phyloP scores from a whole-genome alignment of 352 stramenopile genomes.

The Elongisporangium undulatum region DNA sequence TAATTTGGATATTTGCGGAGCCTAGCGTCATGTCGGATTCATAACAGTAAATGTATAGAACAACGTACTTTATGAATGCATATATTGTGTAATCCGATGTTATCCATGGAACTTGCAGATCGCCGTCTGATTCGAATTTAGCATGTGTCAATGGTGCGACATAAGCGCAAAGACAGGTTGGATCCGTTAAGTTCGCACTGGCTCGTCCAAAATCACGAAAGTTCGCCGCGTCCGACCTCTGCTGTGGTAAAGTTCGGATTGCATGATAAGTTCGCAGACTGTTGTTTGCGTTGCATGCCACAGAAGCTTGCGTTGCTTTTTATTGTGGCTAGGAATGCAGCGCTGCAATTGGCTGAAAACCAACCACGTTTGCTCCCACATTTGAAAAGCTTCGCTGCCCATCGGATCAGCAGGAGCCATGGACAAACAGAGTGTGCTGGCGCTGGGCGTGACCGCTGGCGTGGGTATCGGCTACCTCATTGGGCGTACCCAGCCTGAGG shows the following conservation, averaged over 20 bases:
- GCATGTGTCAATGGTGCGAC: conserved; percentile 7
- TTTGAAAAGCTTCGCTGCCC: not conserved
- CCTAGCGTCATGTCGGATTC: not conserved
- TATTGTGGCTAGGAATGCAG: not conserved
- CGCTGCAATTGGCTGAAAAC: not conserved
- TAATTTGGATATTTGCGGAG: not conserved
- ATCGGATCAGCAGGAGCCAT: conserved; percentile 13
- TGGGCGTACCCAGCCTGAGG: conserved; percentile 36
- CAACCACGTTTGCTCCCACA: not conserved
- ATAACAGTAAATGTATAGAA: not conserved
- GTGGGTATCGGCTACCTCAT: conserved; percentile 67
- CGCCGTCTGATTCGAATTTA: not conserved
- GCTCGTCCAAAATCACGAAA: not conserved
- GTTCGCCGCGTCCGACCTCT: not conserved
- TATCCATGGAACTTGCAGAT: not conserved
- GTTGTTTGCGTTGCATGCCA: not conserved
- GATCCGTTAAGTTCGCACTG: not conserved
- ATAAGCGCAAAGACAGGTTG: not conserved
- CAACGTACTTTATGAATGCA: not conserved
- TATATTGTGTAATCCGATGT: not conserved
- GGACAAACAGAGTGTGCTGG: conserved; percentile 66
- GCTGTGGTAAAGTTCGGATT: not conserved
- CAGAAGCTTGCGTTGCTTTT: not conserved
- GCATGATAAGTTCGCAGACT: not conserved
- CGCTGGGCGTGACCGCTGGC: conserved; percentile 52